Percentiles rank a stretch among this genome's conserved stretches.
Evolutionary conservation across 2,329 filamentous ascomycete species (phyloP).

Genomic region (Fusarium devonianum): DNA sequence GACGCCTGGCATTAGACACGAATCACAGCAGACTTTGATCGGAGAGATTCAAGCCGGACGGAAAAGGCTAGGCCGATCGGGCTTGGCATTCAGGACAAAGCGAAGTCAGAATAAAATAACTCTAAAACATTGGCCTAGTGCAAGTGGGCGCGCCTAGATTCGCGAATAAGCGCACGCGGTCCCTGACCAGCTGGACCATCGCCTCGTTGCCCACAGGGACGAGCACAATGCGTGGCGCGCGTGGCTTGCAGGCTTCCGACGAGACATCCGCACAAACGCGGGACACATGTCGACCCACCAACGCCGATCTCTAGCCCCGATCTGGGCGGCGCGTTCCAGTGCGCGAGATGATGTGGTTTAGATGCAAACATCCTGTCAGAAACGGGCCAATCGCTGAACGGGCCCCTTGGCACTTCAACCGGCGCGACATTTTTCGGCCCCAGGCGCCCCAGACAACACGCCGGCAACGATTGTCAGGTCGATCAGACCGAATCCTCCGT

Average conservation of each 20-base stretch:
- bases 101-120: constrained; percentile 12
- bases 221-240: constrained; percentile 7
- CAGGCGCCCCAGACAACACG: constrained; percentile 2
- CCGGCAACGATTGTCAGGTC: constrained; percentile 3
- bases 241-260: constrained; percentile 25
- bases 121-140: constrained; percentile 12
- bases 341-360: constrained; percentile 10
- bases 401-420: constrained; percentile 18
- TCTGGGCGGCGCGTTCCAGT: constrained; percentile 34
- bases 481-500: not conserved
- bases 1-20: constrained; percentile 4
- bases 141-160: constrained; percentile 7
- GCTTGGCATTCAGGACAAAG: constrained; percentile 29
- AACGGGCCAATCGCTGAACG: constrained; percentile 16
- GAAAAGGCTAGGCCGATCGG: constrained; percentile 19
- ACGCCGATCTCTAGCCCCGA: constrained; percentile 16
- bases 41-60: constrained; percentile 1
- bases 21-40: not conserved
- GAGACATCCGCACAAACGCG: constrained; percentile 21
- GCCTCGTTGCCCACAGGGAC: not conserved
- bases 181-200: constrained; percentile 6
- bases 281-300: constrained; percentile 1
- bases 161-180: constrained; percentile 14
- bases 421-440: constrained; percentile 31
- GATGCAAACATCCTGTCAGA: constrained; percentile 3